Percentiles rank a stretch among this genome's conserved stretches.
These are phyloP conservation scores for Coemansia sp. DNA, from an alignment of 192 early-diverging fungal species.

Conservation along the genomic window DNA sequence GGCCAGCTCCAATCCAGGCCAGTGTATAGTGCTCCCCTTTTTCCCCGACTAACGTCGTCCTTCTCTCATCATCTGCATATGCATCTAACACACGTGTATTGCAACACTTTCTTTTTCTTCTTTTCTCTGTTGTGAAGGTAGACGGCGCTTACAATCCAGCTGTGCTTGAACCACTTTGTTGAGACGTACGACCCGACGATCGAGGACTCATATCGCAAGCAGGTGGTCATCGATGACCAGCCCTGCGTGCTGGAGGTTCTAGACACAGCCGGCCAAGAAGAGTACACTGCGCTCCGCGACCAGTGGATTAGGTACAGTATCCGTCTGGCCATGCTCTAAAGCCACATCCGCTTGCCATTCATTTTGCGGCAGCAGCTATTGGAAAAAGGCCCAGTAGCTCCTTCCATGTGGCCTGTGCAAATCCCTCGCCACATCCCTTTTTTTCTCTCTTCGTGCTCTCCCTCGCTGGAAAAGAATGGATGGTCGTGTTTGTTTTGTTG, in stretches of 20 bases:
- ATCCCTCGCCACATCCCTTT: conserved; percentile 6
- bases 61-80: conserved; percentile 1
- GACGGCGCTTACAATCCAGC: conserved; percentile 65
- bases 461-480: neutral
- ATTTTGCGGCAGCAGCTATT: conserved; percentile 1
- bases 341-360: neutral
- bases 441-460: neutral
- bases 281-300: conserved; percentile 75
- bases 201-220: conserved; percentile 96
- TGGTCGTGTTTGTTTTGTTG: conserved; percentile 7
- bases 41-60: neutral
- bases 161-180: conserved; percentile 63
- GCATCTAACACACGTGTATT: conserved; percentile 2
- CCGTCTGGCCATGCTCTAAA: neutral
- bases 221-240: conserved; percentile 95
- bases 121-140: conserved; percentile 13
- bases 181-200: conserved; percentile 98
- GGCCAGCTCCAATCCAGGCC: neutral
- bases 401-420: conserved; percentile 6
- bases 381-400: conserved; percentile 6
- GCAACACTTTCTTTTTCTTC: neutral
- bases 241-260: conserved; percentile 96
- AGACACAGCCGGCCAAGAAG: conserved; percentile 92
- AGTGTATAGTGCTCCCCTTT: neutral
- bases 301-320: conserved; percentile 71